These are phyloP conservation scores for Schizochytrium sp. DNA, from an alignment of 108 stramenopile species.

Conservation along the genomic window DNA sequence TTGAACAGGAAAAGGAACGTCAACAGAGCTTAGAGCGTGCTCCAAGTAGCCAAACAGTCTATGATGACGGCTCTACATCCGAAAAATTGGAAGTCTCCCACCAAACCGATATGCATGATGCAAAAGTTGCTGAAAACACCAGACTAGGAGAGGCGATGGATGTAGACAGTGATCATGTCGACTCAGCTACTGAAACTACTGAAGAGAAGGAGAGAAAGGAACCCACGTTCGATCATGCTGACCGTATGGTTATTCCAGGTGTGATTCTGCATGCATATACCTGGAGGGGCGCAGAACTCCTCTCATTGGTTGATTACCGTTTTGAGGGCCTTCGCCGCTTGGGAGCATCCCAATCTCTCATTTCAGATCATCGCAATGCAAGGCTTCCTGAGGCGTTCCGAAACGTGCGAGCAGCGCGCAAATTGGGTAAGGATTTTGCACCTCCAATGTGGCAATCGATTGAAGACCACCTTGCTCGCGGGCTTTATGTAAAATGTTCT, in stretches of 20 bases:
- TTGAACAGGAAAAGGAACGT: too few relatives aligned
- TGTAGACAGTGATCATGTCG: slow-evolving; percentile 64
- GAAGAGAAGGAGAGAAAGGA: slow-evolving; percentile 83
- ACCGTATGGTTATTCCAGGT: slow-evolving; percentile 46
- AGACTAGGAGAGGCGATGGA: slow-evolving; percentile 16
- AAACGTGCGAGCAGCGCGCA: slow-evolving; percentile 6
- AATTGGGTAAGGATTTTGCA: not conserved
- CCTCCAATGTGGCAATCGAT: slow-evolving; percentile 52
- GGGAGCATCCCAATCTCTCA: slow-evolving; percentile 30
- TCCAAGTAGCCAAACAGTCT: too few relatives aligned
- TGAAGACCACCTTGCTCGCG: slow-evolving; percentile 13
- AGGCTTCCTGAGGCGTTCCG: not conserved
- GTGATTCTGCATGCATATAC: slow-evolving; percentile 63
- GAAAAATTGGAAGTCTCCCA: too few relatives aligned
- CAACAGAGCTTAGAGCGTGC: too few relatives aligned
- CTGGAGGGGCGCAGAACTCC: slow-evolving; percentile 67
- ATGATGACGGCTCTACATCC: too few relatives aligned
- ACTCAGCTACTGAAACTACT: slow-evolving; percentile 80
- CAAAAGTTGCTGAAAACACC: not conserved
- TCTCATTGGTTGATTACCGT: slow-evolving; percentile 70
- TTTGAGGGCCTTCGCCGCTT: slow-evolving; percentile 72
- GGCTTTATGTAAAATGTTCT: slow-evolving; percentile 38
- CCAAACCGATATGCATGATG: not conserved
- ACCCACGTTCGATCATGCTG: slow-evolving; percentile 73
- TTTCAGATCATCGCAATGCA: not conserved